Base-by-base conservation (phyloP, 805 yeast genomes). In the Ogataea pignaliae region DNA sequence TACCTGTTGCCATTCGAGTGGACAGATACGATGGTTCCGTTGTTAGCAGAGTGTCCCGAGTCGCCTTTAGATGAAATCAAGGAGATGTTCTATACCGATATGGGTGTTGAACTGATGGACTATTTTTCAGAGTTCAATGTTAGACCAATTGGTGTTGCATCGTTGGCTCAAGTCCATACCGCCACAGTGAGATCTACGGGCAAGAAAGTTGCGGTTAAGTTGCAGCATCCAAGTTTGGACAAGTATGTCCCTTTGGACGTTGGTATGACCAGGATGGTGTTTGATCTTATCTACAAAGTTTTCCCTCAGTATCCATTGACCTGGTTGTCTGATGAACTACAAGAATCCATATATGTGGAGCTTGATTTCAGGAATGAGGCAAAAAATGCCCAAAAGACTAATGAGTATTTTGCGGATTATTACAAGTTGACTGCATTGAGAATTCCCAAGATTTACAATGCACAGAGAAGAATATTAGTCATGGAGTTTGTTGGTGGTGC, bases 311-410 rank as follows among this genome's bases (percentile, higher is more conserved):
- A 91, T 59, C 96, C 98, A 0, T 66, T 95, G 52, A 79, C 83
- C 3, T 93, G 99, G 99, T 72, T 93, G n/a, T 88, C 96, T 12
- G 97, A 93, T 46, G 99, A 93, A 64, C 71, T 93, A 63, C 88
- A 86, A 56, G 73, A 72, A 30, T 87, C 96, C 1, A 89, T 93
- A 42, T 89, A 73, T 59, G 89, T 86, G n/a, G 99, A 93, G 63
- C 71, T 93, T 39, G 88, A 93, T 66, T 93, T 93, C 66, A 73
- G 76, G 11, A 81, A 83, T 52, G 99, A 93, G 62, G 97, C 97
- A 2, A 65, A 69, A 43, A 91, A 93, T 63, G 88, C 98, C 1
- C 61, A 64, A 26, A 70, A 67, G n/a, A 88, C 98, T 0, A 74
- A 74, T 10, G 71, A 73, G 36, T 82, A 86, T 60, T 93, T 93